phyloP scores from a whole-genome alignment of 495 filamentous ascomycete species.

The Neurospora tetrasperma region DNA sequence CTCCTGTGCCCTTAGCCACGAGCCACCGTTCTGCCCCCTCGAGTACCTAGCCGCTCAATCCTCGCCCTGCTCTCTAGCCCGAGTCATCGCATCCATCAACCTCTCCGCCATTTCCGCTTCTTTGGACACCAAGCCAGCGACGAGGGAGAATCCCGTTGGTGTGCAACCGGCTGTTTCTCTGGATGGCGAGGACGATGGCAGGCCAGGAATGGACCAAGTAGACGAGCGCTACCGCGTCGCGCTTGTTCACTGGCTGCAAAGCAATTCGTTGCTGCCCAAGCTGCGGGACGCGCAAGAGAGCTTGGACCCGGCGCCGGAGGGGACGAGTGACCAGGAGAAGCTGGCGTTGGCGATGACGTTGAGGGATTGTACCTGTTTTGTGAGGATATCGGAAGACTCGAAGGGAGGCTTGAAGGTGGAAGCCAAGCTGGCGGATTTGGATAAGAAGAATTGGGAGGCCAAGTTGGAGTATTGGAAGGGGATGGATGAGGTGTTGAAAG shows the following conservation, averaged over 20 bases:
- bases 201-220: background rate
- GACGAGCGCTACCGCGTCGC: background rate
- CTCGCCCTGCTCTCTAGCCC: background rate
- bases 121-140: background rate
- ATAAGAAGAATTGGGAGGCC: conserved; percentile 64
- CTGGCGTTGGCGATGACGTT: conserved; percentile 66
- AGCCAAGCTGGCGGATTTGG: conserved; percentile 75
- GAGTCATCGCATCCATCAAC: background rate
- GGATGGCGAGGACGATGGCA: background rate
- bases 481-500: conserved; percentile 50
- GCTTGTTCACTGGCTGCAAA: conserved; percentile 18
- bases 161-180: background rate
- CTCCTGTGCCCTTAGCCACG: background rate
- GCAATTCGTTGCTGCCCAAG: conserved; percentile 28
- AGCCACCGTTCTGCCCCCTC: background rate
- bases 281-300: conserved; percentile 38
- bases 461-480: conserved; percentile 67
- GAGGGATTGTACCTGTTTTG: conserved; percentile 76
- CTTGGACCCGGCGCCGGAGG: conserved; percentile 29
- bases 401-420: conserved; percentile 37
- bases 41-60: background rate
- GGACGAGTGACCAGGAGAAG: conserved; percentile 28
- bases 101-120: background rate
- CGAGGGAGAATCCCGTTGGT: background rate
- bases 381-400: conserved; percentile 43